Percentiles rank a stretch among this genome's conserved stretches.
Conservation (phyloP, 768 basidiomycete species). For the Tricholoma terreum region DNA sequence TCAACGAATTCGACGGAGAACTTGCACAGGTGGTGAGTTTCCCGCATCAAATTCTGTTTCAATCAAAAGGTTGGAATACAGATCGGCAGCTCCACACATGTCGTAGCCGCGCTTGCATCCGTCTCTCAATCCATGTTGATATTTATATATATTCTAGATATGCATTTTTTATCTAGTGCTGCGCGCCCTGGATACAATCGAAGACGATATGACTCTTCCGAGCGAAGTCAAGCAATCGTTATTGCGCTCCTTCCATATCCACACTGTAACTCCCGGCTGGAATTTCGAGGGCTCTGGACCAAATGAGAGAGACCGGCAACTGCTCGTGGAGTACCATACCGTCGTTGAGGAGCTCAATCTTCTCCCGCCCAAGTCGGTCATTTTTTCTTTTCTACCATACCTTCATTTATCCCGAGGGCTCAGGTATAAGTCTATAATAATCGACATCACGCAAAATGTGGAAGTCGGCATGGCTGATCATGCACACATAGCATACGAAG, state of each 20-base stretch:
- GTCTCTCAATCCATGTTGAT: neutral
- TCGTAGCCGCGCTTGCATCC: neutral
- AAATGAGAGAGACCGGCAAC: conserved; percentile 81
- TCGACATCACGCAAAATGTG: conserved; percentile 86
- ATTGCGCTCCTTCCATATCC: conserved; percentile 76
- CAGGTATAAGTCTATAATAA: conserved; percentile 76
- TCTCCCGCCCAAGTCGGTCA: conserved; percentile 58
- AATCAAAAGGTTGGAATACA: neutral
- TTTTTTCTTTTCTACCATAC: conserved; percentile 3
- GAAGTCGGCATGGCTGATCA: conserved; percentile 94
- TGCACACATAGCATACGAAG: conserved; percentile 74
- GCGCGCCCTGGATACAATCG: conserved; percentile 92
- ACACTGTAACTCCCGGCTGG: conserved; percentile 83
- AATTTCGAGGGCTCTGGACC: conserved; percentile 78
- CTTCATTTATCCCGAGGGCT: conserved; percentile 1
- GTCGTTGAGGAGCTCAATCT: conserved; percentile 80
- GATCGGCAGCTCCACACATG: too few relatives aligned
- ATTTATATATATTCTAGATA: conserved; percentile 49
- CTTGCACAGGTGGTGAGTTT: conserved; percentile 81
- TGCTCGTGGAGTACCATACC: conserved; percentile 79
- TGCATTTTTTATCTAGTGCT: conserved; percentile 94
- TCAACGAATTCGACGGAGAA: conserved; percentile 95
- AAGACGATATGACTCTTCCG: conserved; percentile 96
- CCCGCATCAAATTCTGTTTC: neutral
- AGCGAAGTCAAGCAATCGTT: conserved; percentile 83